Evolutionary conservation across 2,329 filamentous ascomycete genomes (phyloP).

Genomic region (Scolecobasidium constrictum): DNA sequence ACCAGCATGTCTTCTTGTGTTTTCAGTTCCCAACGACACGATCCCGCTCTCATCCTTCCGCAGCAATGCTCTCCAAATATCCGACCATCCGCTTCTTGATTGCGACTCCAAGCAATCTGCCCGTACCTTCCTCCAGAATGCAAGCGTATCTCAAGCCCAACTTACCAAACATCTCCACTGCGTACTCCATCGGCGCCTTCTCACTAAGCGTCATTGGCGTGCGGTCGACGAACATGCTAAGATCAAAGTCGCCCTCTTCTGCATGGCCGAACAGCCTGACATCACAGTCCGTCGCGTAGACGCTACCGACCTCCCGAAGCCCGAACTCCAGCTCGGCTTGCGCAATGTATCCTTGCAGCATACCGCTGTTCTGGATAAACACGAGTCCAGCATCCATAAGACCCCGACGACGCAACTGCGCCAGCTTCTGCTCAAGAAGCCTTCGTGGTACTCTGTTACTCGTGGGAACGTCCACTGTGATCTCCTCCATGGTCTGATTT

Average conservation of each 20-base stretch:
- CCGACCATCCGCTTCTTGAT: constrained; percentile 48
- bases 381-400: constrained; percentile 49
- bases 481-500: constrained; percentile 43
- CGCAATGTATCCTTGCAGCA: constrained; percentile 45
- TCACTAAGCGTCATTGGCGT: constrained; percentile 41
- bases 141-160: constrained; percentile 44
- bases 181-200: constrained; percentile 46
- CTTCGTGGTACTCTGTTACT: constrained; percentile 31
- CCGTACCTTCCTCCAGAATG: constrained; percentile 41
- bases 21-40: too few relatives aligned
- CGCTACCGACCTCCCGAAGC: constrained; percentile 21
- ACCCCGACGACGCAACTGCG: constrained; percentile 36
- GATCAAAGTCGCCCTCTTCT: constrained; percentile 26
- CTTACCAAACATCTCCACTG: constrained; percentile 49
- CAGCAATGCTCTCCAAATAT: constrained; percentile 6
- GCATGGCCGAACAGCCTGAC: constrained; percentile 29
- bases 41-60: too few relatives aligned
- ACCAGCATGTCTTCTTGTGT: too few relatives aligned
- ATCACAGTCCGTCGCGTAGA: constrained; percentile 22
- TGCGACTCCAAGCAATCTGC: constrained; percentile 40
- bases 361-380: constrained; percentile 35
- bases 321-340: constrained; percentile 44
- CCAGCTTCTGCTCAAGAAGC: constrained; percentile 35
- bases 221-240: constrained; percentile 41
- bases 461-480: constrained; percentile 37